These are phyloP conservation scores for Ascodesmis nigricans DNA, from an alignment of 495 filamentous ascomycete species.

Conservation along the genomic window DNA sequence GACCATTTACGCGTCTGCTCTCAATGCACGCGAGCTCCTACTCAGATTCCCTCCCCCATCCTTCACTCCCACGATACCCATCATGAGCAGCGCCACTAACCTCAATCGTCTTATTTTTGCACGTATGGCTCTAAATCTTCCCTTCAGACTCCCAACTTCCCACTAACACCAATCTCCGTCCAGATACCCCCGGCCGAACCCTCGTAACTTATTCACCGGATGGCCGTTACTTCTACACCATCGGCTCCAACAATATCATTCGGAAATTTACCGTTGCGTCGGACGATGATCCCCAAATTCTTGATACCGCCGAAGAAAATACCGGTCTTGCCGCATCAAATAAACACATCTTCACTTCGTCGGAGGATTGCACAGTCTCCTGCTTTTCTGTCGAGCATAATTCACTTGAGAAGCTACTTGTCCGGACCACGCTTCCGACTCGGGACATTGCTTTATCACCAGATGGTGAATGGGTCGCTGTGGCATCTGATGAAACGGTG, in stretches of 20 bases:
- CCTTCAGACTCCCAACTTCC: too few relatives aligned
- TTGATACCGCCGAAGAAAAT: conserved; percentile 70
- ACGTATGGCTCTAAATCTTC: too few relatives aligned
- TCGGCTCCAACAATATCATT: conserved; percentile 72
- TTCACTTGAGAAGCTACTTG: conserved; percentile 52
- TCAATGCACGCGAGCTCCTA: too few relatives aligned
- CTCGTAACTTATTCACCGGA: conserved; percentile 46
- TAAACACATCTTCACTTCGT: conserved; percentile 64
- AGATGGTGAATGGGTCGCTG: conserved; percentile 70
- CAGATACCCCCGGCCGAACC: conserved; percentile 48
- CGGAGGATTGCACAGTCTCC: conserved; percentile 84
- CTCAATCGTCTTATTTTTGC: too few relatives aligned
- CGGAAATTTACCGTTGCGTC: conserved; percentile 75
- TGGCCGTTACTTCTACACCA: conserved; percentile 52
- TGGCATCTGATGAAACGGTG: conserved; percentile 87
- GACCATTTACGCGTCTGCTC: too few relatives aligned
- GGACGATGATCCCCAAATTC: conserved; percentile 71
- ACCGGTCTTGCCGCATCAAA: conserved; percentile 52
- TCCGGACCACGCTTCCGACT: conserved; percentile 61
- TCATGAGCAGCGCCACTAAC: too few relatives aligned
- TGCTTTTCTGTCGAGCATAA: conserved; percentile 62
- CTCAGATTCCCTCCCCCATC: too few relatives aligned
- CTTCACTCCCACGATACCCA: too few relatives aligned
- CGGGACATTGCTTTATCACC: conserved; percentile 67
- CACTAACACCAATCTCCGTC: conserved; percentile 5